Base-by-base conservation (phyloP, 805 yeast genomes). In the Candida nitratophila region DNA sequence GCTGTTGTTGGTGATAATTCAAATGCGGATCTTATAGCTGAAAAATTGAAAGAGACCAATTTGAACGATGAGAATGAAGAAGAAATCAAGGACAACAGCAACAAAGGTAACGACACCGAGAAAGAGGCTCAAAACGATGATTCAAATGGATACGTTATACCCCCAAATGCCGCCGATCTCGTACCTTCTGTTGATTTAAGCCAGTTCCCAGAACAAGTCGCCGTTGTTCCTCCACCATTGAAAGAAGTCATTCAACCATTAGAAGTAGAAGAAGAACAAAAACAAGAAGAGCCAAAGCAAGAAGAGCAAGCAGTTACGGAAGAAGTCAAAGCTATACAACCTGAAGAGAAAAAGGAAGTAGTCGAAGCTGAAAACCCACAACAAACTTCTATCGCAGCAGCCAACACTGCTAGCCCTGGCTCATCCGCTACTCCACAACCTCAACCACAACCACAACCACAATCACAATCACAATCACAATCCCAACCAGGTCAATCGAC, bases 221-320 rank as follows among this genome's bases (percentile, higher is more conserved):
- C 43, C 4, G 43, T 32, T 20, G 43, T 22, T 20, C 38, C 37
- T 32, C 38, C 37, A 10, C 30, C n/a, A n/a, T n/a, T n/a, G n/a
- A n/a, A n/a, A n/a, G n/a, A n/a, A n/a, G n/a, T n/a, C n/a, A n/a
- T n/a, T n/a, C n/a, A 36, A 40, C 30, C 34, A 43, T 15, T 24
- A 12, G 24, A 15, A 21, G 38, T 32, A 10, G 40, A 27, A 15
- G 33, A 40, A 32, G 40, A 29, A 10, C 39, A 27, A 15, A 12
- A 11, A 9, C 10, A 4, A 7, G 22, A 22, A 16, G 39, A n/a
- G n/a, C 15, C 24, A n/a, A 22, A 37, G 7, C n/a, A 8, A 9
- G 19, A 16, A 3, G 33, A 7, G 11, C 17, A 37, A 24, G 31
- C 19, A 20, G 26, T 7, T 19, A 20, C 24, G 16, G 20, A 33